These are phyloP conservation scores for Phytophthora colocasiae DNA, from an alignment of 352 stramenopile species.

Conservation along the genomic window DNA sequence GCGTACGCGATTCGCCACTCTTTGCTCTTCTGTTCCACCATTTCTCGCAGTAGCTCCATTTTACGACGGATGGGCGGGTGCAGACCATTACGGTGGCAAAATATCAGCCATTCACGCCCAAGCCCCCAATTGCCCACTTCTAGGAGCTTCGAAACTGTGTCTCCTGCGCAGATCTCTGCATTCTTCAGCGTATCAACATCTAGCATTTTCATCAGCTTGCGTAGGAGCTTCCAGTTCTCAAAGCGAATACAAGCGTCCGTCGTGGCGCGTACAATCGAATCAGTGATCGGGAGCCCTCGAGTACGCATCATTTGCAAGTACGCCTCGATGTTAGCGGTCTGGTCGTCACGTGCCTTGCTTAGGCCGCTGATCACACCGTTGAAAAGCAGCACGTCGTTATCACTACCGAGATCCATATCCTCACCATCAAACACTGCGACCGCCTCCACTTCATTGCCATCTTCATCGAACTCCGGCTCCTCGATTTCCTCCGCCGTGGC, in stretches of 20 bases:
- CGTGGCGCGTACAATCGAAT: conserved; percentile 77
- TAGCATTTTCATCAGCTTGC: conserved; percentile 53
- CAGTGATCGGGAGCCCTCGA: conserved; percentile 64
- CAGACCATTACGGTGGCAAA: conserved; percentile 54
- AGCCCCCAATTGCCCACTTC: conserved; percentile 58
- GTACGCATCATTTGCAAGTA: conserved; percentile 66
- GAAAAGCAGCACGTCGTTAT: conserved; percentile 62
- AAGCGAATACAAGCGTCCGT: conserved; percentile 79
- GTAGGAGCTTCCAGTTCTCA: conserved; percentile 63
- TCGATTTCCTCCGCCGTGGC: conserved; percentile 30
- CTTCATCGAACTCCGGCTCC: conserved; percentile 38
- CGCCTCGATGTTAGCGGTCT: conserved; percentile 66
- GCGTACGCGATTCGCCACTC: conserved; percentile 84
- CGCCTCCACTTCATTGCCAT: conserved; percentile 37
- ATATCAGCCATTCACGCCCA: conserved; percentile 66
- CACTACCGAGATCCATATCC: conserved; percentile 31
- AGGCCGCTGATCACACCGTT: conserved; percentile 86
- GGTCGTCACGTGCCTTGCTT: conserved; percentile 74
- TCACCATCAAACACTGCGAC: conserved; percentile 37
- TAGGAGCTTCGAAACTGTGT: conserved; percentile 84
- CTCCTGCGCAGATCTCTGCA: conserved; percentile 66
- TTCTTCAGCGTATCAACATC: conserved; percentile 60
- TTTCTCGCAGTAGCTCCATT: conserved; percentile 51
- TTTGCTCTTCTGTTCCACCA: conserved; percentile 43
- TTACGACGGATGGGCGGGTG: conserved; percentile 74